Conservation (phyloP, 2,329 filamentous ascomycete species). For the Curvularia eragrostidis region DNA sequence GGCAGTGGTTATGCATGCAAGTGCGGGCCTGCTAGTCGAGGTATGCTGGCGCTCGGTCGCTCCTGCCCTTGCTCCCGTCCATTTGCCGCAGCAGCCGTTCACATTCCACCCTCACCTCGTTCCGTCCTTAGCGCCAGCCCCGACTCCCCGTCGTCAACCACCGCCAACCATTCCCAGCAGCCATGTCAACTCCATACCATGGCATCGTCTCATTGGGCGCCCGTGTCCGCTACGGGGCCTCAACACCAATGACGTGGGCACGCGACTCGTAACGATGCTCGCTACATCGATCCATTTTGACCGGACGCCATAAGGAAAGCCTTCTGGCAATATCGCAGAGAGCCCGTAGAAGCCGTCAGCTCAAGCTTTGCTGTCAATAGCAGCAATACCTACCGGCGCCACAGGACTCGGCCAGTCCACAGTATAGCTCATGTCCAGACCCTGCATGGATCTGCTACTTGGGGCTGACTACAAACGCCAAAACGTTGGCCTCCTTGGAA, state of each 20-base stretch:
- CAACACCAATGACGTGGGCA: conserved; percentile 17
- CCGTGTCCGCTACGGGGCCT: not conserved
- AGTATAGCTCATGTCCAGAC: not conserved
- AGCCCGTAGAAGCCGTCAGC: too few relatives aligned
- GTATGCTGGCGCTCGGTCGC: conserved; percentile 19
- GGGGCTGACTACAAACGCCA: conserved; percentile 33
- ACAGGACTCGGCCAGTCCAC: conserved; percentile 1
- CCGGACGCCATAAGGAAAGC: not conserved
- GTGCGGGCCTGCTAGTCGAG: conserved; percentile 17
- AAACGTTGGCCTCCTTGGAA: conserved; percentile 36
- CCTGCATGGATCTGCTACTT: not conserved
- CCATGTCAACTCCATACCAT: conserved; percentile 11
- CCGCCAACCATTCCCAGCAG: conserved; percentile 13
- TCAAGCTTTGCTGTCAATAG: too few relatives aligned
- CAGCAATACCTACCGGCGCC: too few relatives aligned
- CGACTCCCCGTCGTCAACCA: conserved; percentile 7
- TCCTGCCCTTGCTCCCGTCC: conserved; percentile 17
- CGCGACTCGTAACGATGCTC: conserved; percentile 9
- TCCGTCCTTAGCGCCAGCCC: conserved; percentile 14
- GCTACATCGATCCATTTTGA: not conserved
- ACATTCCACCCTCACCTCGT: conserved; percentile 8
- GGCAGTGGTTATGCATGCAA: conserved; percentile 20
- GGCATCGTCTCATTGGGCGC: conserved; percentile 9
- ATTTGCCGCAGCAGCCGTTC: conserved; percentile 23
- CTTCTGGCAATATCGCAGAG: not conserved